A percentile compares a stretch with the other conserved stretches of the same genome.
Conservation (phyloP, 164 flowering plant species). For the Berberis vulgaris region DNA sequence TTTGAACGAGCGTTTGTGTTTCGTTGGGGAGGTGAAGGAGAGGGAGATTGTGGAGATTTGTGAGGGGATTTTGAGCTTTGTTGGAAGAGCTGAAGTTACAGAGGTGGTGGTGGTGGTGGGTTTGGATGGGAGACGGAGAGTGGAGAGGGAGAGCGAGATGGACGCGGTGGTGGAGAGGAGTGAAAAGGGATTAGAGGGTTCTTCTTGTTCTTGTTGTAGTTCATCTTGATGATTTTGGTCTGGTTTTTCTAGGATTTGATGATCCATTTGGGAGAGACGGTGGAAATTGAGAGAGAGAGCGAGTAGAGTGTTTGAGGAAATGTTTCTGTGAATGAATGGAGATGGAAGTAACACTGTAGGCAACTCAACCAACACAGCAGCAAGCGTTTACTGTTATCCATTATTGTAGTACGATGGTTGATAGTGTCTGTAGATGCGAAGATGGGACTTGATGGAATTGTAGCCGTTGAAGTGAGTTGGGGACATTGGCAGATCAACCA, state of each 20-base stretch:
- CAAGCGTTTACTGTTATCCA: too few species aligned
- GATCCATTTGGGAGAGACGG: neutral
- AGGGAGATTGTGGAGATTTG: slow-evolving; percentile 32
- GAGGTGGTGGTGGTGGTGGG: slow-evolving; percentile 39
- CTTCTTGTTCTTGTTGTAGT: neutral
- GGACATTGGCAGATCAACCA: too few species aligned
- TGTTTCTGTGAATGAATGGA: too few species aligned
- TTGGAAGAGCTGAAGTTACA: slow-evolving; percentile 35
- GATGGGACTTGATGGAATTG: too few species aligned
- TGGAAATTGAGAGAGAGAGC: neutral
- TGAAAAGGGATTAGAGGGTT: neutral
- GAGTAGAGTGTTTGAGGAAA: too few species aligned
- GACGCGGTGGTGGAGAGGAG: neutral
- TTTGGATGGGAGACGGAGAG: neutral
- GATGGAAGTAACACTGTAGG: too few species aligned
- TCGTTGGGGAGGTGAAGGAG: slow-evolving; percentile 26
- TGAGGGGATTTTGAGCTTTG: slow-evolving; percentile 17
- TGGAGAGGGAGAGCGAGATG: neutral
- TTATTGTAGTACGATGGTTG: too few species aligned
- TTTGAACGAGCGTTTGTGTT: slow-evolving; percentile 27
- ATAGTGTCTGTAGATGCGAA: too few species aligned
- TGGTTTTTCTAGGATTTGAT: neutral
- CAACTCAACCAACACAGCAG: too few species aligned
- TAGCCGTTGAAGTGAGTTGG: too few species aligned
- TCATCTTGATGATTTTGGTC: neutral